Evolutionary conservation across 306 rosid genomes (phyloP), one percentile per base, ranked within the genome.

Genomic region (Delonix regia): DNA sequence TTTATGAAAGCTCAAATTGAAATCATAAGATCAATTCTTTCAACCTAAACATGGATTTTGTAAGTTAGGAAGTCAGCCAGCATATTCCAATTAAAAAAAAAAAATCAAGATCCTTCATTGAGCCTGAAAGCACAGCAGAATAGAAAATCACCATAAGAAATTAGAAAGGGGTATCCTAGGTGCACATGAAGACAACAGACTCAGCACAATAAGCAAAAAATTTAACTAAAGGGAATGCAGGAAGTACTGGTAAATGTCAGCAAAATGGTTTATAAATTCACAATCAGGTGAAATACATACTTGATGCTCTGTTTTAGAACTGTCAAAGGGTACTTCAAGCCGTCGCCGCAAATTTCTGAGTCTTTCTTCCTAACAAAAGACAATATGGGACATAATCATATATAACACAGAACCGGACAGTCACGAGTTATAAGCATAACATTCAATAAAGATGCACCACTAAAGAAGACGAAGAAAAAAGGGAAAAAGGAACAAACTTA

Each of bases 291-390:
- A 52, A 69, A 74, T 47, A 87, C 92, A 21, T 83, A 95, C 99
- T 83, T 93, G 99, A 87, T 95, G 99, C 87, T 95, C 96, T 45
- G 73, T 30, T 52, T 83, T 85, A 63, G 96, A 91, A 77, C 99
- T 94, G 82, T 95, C 97, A 82, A 92, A 95, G 64, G 99, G 93
- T 48, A 95, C 90, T 83, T 88, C 93, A 77, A 95, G 87, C 83
- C 98, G 87, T 70, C 81, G 85, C 78, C 80, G 85, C 76, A 95
- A 81, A 63, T 68, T 79, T 85, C 78, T 74, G 70, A 91, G 90
- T 56, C 97, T 89, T 87, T 84, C 98, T 85, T 89, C 96, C 99
- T 93, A 61, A 59, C 64, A 85, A 83, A 71, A 16, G 70, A 76
- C 55, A 65, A 71, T 15, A 77, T 56, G 69, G 68, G 61, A 71